phyloP scores from a whole-genome alignment of 306 rosid genomes.

The Lathyrus sativus region DNA sequence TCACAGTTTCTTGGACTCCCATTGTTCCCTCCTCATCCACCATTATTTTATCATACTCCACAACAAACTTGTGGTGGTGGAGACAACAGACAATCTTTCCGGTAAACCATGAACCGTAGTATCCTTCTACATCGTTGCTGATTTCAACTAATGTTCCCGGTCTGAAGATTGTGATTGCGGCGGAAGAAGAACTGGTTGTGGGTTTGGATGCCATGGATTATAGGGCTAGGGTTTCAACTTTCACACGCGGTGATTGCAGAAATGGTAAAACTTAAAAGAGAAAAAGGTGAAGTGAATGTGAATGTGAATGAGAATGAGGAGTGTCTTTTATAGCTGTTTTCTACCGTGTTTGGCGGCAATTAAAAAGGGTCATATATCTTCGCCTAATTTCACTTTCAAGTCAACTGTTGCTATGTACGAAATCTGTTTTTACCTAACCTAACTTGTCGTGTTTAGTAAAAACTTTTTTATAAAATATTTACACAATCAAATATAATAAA shows the following conservation, averaged over 20 bases:
- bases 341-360: slow-evolving; percentile 7
- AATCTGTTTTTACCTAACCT: too few relatives aligned
- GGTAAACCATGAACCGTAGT: slow-evolving; percentile 57
- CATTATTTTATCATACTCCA: slow-evolving; percentile 53
- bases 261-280: background rate
- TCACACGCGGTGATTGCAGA: background rate
- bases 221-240: background rate
- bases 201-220: background rate
- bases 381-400: too few relatives aligned
- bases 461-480: too few relatives aligned
- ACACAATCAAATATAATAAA: too few relatives aligned
- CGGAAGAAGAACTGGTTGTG: background rate
- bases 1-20: slow-evolving; percentile 38
- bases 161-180: slow-evolving; percentile 17
- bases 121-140: slow-evolving; percentile 55
- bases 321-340: background rate
- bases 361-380: background rate
- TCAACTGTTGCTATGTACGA: too few relatives aligned
- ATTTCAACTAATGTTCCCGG: slow-evolving; percentile 50
- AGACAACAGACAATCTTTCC: slow-evolving; percentile 44
- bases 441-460: too few relatives aligned
- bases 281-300: background rate
- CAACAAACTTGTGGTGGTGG: slow-evolving; percentile 20
- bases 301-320: background rate
- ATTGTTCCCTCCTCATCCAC: slow-evolving; percentile 31